phyloP scores from a whole-genome alignment of 371 early-diverging fungal species.

The Globomyces sp. region DNA sequence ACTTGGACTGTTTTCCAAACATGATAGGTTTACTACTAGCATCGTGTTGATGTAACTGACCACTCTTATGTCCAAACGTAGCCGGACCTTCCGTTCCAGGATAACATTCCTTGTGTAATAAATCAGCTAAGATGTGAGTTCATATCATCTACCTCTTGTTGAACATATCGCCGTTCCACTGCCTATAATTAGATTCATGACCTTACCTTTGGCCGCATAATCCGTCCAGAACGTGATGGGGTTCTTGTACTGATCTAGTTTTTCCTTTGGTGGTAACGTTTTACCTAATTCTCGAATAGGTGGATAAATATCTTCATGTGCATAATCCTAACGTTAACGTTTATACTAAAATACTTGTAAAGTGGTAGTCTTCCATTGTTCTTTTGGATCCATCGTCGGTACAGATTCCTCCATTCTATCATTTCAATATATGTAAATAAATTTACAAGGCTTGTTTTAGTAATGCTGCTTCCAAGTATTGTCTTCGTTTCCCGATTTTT shows the following conservation, averaged over 20 bases:
- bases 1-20: slow-evolving; percentile 45
- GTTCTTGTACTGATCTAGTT: slow-evolving; percentile 21
- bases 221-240: slow-evolving; percentile 53
- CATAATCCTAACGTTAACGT: slow-evolving; percentile 22
- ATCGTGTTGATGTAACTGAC: slow-evolving; percentile 21
- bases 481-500: slow-evolving; percentile 27
- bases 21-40: slow-evolving; percentile 24
- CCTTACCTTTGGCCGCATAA: slow-evolving; percentile 29
- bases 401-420: slow-evolving; percentile 27
- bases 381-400: slow-evolving; percentile 20
- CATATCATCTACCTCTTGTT: background rate
- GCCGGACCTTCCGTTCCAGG: background rate
- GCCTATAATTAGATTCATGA: background rate
- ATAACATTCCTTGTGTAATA: background rate
- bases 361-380: slow-evolving; percentile 32
- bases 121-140: background rate
- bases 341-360: background rate
- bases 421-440: background rate
- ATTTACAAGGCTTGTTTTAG: slow-evolving; percentile 39
- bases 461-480: slow-evolving; percentile 38
- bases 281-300: slow-evolving; percentile 24
- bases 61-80: slow-evolving; percentile 17
- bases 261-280: slow-evolving; percentile 17
- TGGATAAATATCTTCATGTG: slow-evolving; percentile 30
- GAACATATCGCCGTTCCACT: slow-evolving; percentile 34